Percentiles rank a stretch among this genome's conserved stretches.
These are phyloP conservation scores for Podaxis mareebaensis DNA, from an alignment of 768 basidiomycete species.

Conservation along the genomic window DNA sequence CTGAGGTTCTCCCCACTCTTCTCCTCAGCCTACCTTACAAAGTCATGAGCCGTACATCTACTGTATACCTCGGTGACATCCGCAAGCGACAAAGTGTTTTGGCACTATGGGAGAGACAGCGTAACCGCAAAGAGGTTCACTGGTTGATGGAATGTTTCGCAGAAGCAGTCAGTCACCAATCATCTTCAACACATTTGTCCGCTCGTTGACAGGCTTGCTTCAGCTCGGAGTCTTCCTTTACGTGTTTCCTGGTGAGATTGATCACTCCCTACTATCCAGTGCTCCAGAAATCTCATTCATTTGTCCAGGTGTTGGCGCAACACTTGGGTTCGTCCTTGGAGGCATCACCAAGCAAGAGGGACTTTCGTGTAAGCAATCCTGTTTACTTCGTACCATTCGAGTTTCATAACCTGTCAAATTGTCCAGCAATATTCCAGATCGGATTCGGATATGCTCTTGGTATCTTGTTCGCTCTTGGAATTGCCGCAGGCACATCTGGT, in stretches of 20 bases:
- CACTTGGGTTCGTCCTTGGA: constrained; percentile 50
- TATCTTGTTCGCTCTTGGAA: constrained; percentile 55
- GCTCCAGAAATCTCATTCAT: background rate
- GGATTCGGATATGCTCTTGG: constrained; percentile 61
- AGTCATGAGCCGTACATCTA: constrained; percentile 20
- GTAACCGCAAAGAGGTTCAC: constrained; percentile 44
- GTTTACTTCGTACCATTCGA: background rate
- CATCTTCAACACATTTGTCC: background rate
- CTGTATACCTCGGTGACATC: constrained; percentile 45
- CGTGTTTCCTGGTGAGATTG: constrained; percentile 47
- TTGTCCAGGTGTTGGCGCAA: constrained; percentile 52
- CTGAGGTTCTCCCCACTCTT: background rate
- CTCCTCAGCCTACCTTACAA: constrained; percentile 2
- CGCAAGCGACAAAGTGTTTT: constrained; percentile 38
- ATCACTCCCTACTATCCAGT: background rate
- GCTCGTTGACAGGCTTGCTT: constrained; percentile 11
- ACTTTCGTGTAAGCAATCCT: constrained; percentile 47
- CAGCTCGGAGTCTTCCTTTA: constrained; percentile 67
- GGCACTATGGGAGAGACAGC: constrained; percentile 49
- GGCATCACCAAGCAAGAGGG: constrained; percentile 39
- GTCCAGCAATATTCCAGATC: constrained; percentile 53
- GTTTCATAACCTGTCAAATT: constrained; percentile 2
- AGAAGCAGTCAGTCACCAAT: constrained; percentile 46
- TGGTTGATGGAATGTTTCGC: constrained; percentile 61
- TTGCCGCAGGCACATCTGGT: constrained; percentile 55